A percentile compares a stretch with the other conserved stretches of the same genome.
phyloP scores from a whole-genome alignment of 2,329 filamentous ascomycete species.

The Colletotrichum costaricense region DNA sequence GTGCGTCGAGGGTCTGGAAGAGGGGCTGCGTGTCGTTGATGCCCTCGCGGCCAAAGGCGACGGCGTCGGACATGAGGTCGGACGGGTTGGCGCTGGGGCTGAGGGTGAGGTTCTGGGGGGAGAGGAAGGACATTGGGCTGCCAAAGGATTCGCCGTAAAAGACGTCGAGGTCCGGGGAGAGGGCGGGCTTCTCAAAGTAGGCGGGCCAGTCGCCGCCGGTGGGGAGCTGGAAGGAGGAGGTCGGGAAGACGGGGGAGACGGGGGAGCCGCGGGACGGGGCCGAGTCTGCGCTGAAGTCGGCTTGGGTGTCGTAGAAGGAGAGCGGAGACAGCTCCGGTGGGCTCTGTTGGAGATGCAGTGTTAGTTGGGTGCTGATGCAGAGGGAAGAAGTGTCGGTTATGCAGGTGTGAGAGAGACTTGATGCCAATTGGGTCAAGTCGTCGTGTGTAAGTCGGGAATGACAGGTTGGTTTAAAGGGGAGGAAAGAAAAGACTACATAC shows the following conservation, averaged over 20 bases:
- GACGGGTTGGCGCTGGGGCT: slow-evolving; percentile 50
- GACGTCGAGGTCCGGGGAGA: slow-evolving; percentile 43
- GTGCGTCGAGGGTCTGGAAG: slow-evolving; percentile 38
- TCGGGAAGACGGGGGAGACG: slow-evolving; percentile 44
- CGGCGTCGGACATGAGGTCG: slow-evolving; percentile 41
- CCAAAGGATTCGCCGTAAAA: slow-evolving; percentile 47
- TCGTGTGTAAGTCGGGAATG: slow-evolving; percentile 3
- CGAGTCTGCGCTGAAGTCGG: slow-evolving; percentile 49
- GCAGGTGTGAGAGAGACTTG: not conserved
- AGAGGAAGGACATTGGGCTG: slow-evolving; percentile 41
- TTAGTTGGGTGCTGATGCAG: slow-evolving; percentile 1
- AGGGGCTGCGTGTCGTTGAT: slow-evolving; percentile 41
- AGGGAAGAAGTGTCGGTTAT: not conserved
- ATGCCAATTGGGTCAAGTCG: not conserved
- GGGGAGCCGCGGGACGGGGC: slow-evolving; percentile 46
- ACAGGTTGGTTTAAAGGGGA: not conserved
- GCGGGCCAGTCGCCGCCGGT: slow-evolving; percentile 41
- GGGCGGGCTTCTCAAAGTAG: slow-evolving; percentile 44
- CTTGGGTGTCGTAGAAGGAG: slow-evolving; percentile 38
- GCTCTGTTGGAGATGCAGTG: slow-evolving; percentile 15
- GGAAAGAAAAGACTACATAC: slow-evolving; percentile 1
- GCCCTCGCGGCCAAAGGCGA: slow-evolving; percentile 40
- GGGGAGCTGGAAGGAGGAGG: slow-evolving; percentile 44
- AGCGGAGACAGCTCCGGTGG: slow-evolving; percentile 35
- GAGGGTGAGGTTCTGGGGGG: slow-evolving; percentile 40